phyloP scores from a whole-genome alignment of 371 early-diverging fungal species.

The Neoconidiobolus thromboides region DNA sequence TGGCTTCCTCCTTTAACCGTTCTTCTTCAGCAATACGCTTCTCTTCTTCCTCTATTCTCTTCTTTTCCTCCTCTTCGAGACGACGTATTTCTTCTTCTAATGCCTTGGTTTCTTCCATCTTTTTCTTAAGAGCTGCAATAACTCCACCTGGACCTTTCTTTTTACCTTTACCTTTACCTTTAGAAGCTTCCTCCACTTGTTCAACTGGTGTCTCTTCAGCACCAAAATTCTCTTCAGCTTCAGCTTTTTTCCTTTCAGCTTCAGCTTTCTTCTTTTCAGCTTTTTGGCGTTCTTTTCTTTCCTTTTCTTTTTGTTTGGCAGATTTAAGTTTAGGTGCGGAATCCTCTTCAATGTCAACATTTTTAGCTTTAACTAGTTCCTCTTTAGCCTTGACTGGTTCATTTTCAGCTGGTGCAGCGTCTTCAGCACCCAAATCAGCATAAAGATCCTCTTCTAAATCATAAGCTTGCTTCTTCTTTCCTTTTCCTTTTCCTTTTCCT shows the following conservation, averaged over 20 bases:
- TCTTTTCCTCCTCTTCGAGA: constrained; percentile 32
- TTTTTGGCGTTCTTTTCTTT: constrained; percentile 27
- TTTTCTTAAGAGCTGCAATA: constrained; percentile 42
- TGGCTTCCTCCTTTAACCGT: constrained; percentile 32
- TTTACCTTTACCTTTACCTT: constrained; percentile 18
- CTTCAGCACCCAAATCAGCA: constrained; percentile 9
- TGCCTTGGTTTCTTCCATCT: constrained; percentile 37
- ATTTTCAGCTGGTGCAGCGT: constrained; percentile 12
- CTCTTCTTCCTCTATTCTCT: constrained; percentile 29
- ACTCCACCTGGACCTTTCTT: constrained; percentile 26
- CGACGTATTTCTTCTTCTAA: constrained; percentile 30
- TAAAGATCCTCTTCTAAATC: constrained; percentile 15
- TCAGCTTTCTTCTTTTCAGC: constrained; percentile 18
- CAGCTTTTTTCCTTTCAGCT: constrained; percentile 13
- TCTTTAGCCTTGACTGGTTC: constrained; percentile 18
- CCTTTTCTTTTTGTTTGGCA: constrained; percentile 37
- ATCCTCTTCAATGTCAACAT: constrained; percentile 1
- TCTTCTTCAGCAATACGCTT: constrained; percentile 26
- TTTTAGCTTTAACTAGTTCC: constrained; percentile 16
- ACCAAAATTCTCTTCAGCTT: not conserved
- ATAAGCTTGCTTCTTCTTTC: constrained; percentile 17
- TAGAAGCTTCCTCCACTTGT: constrained; percentile 16
- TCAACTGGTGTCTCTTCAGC: constrained; percentile 10
- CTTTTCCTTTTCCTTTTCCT: constrained; percentile 13
- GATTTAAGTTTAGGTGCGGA: constrained; percentile 19